A percentile compares a stretch with the other conserved stretches of the same genome.
Conservation (phyloP, 2,329 filamentous ascomycete genomes). For the Nothopassalora personata region DNA sequence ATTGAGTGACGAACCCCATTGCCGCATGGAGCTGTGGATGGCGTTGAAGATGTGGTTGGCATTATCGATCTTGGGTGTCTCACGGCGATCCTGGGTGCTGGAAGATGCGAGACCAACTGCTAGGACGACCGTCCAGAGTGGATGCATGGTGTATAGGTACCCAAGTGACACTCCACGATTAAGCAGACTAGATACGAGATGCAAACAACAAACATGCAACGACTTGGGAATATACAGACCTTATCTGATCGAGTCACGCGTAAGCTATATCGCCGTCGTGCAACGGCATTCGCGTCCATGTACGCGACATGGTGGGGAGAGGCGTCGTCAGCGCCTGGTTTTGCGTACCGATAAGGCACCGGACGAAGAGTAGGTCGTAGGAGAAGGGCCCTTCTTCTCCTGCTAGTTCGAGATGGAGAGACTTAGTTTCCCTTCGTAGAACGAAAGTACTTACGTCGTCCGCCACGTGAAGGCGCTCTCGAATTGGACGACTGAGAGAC, state of each 20-base stretch:
- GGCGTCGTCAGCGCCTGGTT: background rate
- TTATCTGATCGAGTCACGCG: background rate
- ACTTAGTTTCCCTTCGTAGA: no score
- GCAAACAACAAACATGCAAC: background rate
- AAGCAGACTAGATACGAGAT: background rate
- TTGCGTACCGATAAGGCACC: background rate
- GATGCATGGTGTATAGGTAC: background rate
- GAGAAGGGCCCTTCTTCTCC: no score
- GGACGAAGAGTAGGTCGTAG: background rate
- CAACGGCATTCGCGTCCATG: background rate
- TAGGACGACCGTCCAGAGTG: background rate
- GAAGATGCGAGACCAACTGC: background rate
- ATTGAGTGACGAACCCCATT: slow-evolving; percentile 67
- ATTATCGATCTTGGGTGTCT: slow-evolving; percentile 2
- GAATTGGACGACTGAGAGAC: no score
- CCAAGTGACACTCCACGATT: background rate
- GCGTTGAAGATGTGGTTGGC: slow-evolving; percentile 60
- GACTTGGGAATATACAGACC: background rate
- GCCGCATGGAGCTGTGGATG: slow-evolving; percentile 64
- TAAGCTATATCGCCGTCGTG: background rate
- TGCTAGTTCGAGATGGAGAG: no score
- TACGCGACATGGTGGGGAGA: background rate
- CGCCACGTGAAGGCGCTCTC: no score
- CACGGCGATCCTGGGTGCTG: background rate
- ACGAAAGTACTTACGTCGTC: no score